phyloP scores from a whole-genome alignment of 345 rosid genomes.

The Orychophragmus violaceus region DNA sequence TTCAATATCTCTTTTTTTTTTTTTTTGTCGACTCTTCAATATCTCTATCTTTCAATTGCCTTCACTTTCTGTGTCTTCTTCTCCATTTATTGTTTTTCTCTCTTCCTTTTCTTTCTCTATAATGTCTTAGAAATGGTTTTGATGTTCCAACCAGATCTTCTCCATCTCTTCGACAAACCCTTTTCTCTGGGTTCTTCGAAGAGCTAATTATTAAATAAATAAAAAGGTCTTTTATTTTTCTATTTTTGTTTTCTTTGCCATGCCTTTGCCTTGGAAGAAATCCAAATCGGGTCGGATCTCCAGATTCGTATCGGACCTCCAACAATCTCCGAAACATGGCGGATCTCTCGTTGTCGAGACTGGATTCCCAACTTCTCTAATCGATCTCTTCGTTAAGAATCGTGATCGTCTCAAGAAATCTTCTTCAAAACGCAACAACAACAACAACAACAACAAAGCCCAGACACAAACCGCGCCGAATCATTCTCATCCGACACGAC shows the following conservation, averaged over 20 bases:
- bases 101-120: background rate
- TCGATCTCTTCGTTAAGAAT: constrained; percentile 82
- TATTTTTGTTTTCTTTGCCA: background rate
- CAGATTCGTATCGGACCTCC: constrained; percentile 65
- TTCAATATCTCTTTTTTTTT: background rate
- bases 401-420: constrained; percentile 58
- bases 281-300: constrained; percentile 45
- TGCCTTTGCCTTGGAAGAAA: constrained; percentile 88
- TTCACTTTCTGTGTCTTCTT: constrained; percentile 22
- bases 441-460: background rate
- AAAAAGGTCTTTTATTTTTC: background rate
- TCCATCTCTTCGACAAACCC: constrained; percentile 33
- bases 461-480: background rate
- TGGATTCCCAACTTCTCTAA: constrained; percentile 84
- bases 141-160: constrained; percentile 12
- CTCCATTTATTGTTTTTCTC: constrained; percentile 11
- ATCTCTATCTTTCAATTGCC: background rate
- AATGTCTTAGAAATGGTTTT: constrained; percentile 27
- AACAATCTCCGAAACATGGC: constrained; percentile 54
- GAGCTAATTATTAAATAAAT: background rate
- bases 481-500: constrained; percentile 2
- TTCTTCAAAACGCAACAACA: constrained; percentile 30
- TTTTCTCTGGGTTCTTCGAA: constrained; percentile 26
- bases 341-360: constrained; percentile 76
- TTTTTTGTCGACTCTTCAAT: too few relatives aligned